Evolutionary conservation across 176 grass and related monocot genomes (phyloP).

Genomic region (Canna indica): DNA sequence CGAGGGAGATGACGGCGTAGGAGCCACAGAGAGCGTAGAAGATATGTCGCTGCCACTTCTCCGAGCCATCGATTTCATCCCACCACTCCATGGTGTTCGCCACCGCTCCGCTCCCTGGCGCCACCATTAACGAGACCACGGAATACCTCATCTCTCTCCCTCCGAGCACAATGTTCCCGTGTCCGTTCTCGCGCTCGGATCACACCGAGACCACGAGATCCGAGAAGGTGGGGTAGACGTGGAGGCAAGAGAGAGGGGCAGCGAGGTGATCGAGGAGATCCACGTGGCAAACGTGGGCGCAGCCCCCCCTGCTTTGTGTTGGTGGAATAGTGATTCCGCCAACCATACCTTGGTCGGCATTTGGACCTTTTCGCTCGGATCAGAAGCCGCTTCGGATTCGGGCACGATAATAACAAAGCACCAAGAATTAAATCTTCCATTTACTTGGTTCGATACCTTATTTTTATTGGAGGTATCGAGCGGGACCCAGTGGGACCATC

Average conservation of each 20-base stretch:
- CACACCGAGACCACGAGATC: neutral
- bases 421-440: no score
- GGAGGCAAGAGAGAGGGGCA: neutral
- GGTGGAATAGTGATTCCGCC: neutral
- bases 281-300: neutral
- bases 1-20: conserved; percentile 50
- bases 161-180: no score
- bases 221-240: neutral
- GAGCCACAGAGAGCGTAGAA: conserved; percentile 52
- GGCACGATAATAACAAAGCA: no score
- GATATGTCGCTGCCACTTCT: conserved; percentile 52
- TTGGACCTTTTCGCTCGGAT: neutral
- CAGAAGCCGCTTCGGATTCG: no score
- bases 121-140: neutral
- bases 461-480: no score
- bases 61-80: conserved; percentile 54
- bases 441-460: no score
- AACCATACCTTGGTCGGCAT: neutral
- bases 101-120: no score
- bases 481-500: no score
- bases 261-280: neutral
- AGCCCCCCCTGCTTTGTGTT: neutral
- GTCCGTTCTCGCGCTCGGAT: neutral
- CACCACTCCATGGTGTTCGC: conserved; percentile 35
- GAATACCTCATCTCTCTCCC: neutral